Base-by-base conservation (phyloP, 2,329 filamentous ascomycete genomes). In the Alternaria longipes region DNA sequence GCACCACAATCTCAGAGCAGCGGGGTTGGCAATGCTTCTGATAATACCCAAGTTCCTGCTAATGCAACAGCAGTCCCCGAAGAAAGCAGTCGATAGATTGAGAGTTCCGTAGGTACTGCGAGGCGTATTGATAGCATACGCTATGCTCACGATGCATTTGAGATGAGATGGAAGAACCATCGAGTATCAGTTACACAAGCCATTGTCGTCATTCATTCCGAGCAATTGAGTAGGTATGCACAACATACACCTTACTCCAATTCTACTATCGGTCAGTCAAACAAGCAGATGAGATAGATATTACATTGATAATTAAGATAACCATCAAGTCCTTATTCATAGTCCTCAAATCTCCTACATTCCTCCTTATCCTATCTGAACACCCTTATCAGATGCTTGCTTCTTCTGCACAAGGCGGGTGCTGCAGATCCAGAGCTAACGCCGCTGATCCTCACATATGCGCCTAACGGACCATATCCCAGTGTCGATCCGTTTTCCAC, bases 1-100 rank as follows among this genome's bases (percentile, higher is more conserved):
- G 73, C 64, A 56, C 70, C 69, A 30, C 46, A 58, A 26, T 45
- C 60, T 16, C 54, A 62, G 40, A 51, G 57, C 36, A 65, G 44
- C 41, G 56, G 18, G 40, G 50, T 45, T 55, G 53, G 57, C 42
- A 53, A 41, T 45, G 54, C 40, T 16, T 58, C 63, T 24, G 46
- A 40, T 16, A 41, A 47, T 34, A 32, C 47, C 12, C 64, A 63
- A 28, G 54, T 32, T 26, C 22, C 45, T 45, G 42, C 60, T 51
- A 38, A 28, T 54, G 47, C 51, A 41, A 51, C 49, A 12, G 45
- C 50, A 54, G 57, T 59, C 52, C 57, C 47, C 60, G 40, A 56
- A 61, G 51, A 56, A 52, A 49, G 44, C 40, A 57, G 46, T 61
- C n/a, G 45, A 53, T 53, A 55, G 53, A 42, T 49, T 41, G 50